Percentiles rank a stretch among this genome's conserved stretches.
Conservation (phyloP, 495 filamentous ascomycete genomes). For the Tuber aestivum region DNA sequence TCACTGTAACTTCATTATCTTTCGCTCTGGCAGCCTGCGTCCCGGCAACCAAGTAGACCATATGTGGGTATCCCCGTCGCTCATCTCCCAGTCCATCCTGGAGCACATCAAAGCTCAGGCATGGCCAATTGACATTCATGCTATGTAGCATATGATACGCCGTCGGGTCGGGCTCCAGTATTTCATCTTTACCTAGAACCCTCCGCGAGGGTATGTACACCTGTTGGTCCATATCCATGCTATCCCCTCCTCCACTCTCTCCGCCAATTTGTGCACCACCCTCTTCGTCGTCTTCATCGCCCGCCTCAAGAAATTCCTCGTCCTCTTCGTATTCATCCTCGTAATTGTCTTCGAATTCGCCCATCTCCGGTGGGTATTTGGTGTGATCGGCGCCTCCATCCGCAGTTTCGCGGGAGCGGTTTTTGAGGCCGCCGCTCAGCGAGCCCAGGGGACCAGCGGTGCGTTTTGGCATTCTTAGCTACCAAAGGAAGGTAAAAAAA, state of each 20-base stretch:
- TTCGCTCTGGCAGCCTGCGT: constrained; percentile 82
- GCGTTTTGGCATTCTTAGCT: constrained; percentile 45
- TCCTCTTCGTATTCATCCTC: constrained; percentile 97
- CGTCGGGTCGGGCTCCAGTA: constrained; percentile 76
- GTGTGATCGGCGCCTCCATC: constrained; percentile 2
- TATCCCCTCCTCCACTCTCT: constrained; percentile 52
- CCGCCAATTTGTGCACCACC: constrained; percentile 56
- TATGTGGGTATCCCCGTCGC: constrained; percentile 82
- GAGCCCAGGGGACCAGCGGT: constrained; percentile 42
- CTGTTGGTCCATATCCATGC: constrained; percentile 86
- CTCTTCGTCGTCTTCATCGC: constrained; percentile 68
- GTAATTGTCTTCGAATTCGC: constrained; percentile 91
- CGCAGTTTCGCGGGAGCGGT: constrained; percentile 32
- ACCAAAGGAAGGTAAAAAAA: too few relatives aligned
- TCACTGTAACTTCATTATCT: constrained; percentile 88
- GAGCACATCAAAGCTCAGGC: constrained; percentile 89
- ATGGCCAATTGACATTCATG: constrained; percentile 88
- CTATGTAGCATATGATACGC: constrained; percentile 96
- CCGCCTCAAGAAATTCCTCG: constrained; percentile 90
- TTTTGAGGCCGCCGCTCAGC: constrained; percentile 44
- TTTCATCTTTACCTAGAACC: constrained; percentile 80
- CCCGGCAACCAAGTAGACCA: constrained; percentile 86
- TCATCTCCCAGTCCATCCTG: constrained; percentile 83
- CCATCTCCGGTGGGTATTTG: constrained; percentile 53
- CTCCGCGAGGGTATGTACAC: constrained; percentile 90